phyloP scores from a whole-genome alignment of 768 basidiomycete species.

The Boletus sp. region DNA sequence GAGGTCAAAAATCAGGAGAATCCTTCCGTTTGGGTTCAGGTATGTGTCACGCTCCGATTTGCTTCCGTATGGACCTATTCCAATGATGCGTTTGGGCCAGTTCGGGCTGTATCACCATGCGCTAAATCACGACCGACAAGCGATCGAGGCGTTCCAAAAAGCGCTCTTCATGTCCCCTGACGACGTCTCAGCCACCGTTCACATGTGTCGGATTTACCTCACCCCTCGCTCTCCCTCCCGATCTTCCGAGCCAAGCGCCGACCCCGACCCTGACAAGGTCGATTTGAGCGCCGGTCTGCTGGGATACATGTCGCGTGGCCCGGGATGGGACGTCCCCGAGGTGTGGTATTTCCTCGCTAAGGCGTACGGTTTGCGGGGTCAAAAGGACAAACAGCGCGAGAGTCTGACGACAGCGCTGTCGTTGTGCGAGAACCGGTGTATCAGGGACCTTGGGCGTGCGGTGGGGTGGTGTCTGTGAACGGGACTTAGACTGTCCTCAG shows the following conservation, averaged over 20 bases:
- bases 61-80: not conserved
- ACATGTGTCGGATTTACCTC: constrained; percentile 77
- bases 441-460: constrained; percentile 62
- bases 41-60: constrained; percentile 34
- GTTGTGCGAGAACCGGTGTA: constrained; percentile 57
- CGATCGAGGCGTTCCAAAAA: constrained; percentile 78
- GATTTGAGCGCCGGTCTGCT: constrained; percentile 85
- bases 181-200: constrained; percentile 73
- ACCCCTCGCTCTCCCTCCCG: constrained; percentile 23
- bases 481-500: too few species aligned
- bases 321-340: constrained; percentile 90
- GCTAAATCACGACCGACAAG: constrained; percentile 54
- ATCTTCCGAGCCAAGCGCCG: constrained; percentile 12
- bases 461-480: constrained; percentile 64
- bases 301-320: constrained; percentile 69
- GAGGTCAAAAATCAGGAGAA: constrained; percentile 86
- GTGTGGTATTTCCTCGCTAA: constrained; percentile 93
- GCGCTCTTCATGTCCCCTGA: constrained; percentile 85
- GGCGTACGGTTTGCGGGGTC: constrained; percentile 71
- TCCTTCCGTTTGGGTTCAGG: constrained; percentile 93
- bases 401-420: constrained; percentile 68
- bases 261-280: constrained; percentile 45
- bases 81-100: constrained; percentile 36
- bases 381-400: constrained; percentile 70
- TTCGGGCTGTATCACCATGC: constrained; percentile 73